Base-by-base conservation (phyloP, 352 stramenopile species). In the Globisporangium paddicum region DNA sequence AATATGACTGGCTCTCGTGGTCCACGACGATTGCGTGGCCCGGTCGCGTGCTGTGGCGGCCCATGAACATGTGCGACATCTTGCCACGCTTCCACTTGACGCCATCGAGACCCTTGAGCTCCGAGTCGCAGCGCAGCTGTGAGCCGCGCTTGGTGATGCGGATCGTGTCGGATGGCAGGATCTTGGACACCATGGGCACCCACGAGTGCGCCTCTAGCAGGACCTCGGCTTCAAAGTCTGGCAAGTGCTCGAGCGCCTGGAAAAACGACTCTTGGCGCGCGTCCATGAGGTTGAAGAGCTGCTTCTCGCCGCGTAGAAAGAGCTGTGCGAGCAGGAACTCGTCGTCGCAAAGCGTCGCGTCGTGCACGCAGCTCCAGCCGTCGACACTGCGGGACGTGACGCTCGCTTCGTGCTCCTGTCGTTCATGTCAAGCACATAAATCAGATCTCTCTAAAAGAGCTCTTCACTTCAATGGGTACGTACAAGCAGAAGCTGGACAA, bases 181-280 rank as follows among this genome's bases (percentile, higher is more conserved):
- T 81, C 65, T 76, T 86, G 19, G 84, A 93, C 23, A 93, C 81
- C 9, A 87, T 77, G 1, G 84, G 84, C 37, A 93, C 77, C 84
- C 84, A 93, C 60, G 84, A 93, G 34, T 86, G 81, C 26, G 82
- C 75, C 51, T 91, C 81, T 30, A 91, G 63, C 38, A 87, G 88
- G 47, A 93, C 86, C 62, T 93, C 84, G 9, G 79, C 78, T 42
- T 89, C 78, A 70, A 93, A 93, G 50, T 93, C 81, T 0, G 84
- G 81, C 1, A 93, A 62, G 9, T 72, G 67, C 62, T 89, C 78
- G 6, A 91, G 55, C n/a, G 82, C 82, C 21, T 72, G 60, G 23
- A 85, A 75, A 16, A 90, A 81, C 5, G 70, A 67, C 40, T 87
- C 76, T 45, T 89, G 82, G 2, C 69, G 68, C 8, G 66, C 52